Evolutionary conservation across 73 alveolate genomes (phyloP).

Genomic region (Tetrahymena borealis): DNA sequence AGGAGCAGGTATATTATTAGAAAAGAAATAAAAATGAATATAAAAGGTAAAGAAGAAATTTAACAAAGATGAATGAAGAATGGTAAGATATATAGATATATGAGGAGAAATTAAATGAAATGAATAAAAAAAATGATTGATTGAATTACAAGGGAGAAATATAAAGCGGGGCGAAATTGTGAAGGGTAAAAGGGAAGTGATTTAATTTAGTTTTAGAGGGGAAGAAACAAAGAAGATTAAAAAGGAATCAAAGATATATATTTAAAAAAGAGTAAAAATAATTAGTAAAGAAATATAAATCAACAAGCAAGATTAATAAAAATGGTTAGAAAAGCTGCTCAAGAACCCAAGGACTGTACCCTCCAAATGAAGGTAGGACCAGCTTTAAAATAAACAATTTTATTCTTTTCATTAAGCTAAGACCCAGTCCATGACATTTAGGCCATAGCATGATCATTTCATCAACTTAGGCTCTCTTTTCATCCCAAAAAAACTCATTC

Average conservation of each 20-base stretch:
- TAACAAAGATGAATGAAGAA: neutral
- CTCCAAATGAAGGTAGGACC: slow-evolving; percentile 2
- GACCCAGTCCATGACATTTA: neutral
- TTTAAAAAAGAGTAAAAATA: neutral
- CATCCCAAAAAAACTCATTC: neutral
- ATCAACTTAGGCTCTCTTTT: neutral
- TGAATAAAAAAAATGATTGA: neutral
- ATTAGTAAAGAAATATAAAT: neutral
- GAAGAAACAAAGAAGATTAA: neutral
- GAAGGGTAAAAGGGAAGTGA: slow-evolving; percentile 2
- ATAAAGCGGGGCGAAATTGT: slow-evolving; percentile 4
- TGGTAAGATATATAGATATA: neutral
- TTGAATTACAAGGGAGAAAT: neutral
- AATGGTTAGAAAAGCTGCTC: neutral
- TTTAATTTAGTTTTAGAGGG: neutral
- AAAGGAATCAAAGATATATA: neutral
- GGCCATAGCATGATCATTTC: neutral
- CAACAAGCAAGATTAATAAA: neutral
- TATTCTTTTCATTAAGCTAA: neutral
- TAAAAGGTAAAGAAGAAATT: neutral
- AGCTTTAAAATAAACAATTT: neutral
- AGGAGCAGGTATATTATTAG: neutral
- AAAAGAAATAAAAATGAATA: neutral
- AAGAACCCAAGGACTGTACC: neutral
- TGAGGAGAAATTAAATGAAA: slow-evolving; percentile 1